Conservation (phyloP, 2,329 filamentous ascomycete genomes). For the Xylariomycetidae sp. region DNA sequence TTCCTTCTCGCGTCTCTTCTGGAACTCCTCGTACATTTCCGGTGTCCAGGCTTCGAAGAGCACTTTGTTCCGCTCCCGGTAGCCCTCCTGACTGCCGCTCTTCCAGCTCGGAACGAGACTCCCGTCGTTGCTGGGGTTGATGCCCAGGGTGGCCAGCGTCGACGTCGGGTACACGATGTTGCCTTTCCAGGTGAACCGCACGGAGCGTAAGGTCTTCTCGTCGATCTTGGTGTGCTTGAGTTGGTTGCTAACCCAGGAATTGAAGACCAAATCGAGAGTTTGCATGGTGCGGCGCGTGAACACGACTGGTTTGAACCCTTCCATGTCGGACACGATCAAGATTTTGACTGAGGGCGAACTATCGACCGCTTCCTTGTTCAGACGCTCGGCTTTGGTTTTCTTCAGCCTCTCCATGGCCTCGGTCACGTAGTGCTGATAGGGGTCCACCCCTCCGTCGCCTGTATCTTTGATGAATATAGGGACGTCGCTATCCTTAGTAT, state of each 20-base stretch:
- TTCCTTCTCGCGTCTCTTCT: conserved; percentile 44
- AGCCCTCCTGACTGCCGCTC: conserved; percentile 35
- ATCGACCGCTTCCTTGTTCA: conserved; percentile 15
- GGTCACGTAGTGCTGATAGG: conserved; percentile 41
- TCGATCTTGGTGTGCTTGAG: conserved; percentile 40
- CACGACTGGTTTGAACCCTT: conserved; percentile 54
- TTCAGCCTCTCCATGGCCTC: conserved; percentile 34
- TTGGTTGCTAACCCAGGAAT: conserved; percentile 66
- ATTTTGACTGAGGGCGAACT: conserved; percentile 32
- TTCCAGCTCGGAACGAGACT: conserved; percentile 33
- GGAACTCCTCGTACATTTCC: conserved; percentile 49
- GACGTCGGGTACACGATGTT: conserved; percentile 71
- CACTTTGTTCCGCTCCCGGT: conserved; percentile 53
- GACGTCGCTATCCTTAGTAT: conserved; percentile 12
- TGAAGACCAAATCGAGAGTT: conserved; percentile 60
- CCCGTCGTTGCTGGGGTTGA: conserved; percentile 43
- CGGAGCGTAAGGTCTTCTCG: conserved; percentile 62
- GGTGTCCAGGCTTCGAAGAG: conserved; percentile 74
- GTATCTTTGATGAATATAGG: conserved; percentile 21
- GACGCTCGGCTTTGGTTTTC: conserved; percentile 17
- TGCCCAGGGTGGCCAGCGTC: conserved; percentile 64
- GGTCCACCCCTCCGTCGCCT: conserved; percentile 32
- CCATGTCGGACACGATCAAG: conserved; percentile 64
- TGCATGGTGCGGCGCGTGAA: conserved; percentile 65
- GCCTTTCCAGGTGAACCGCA: conserved; percentile 77